Evolutionary conservation across 805 yeast genomes (phyloP), one percentile per base, ranked within the genome.

Genomic region (Spathaspora passalidarum): DNA sequence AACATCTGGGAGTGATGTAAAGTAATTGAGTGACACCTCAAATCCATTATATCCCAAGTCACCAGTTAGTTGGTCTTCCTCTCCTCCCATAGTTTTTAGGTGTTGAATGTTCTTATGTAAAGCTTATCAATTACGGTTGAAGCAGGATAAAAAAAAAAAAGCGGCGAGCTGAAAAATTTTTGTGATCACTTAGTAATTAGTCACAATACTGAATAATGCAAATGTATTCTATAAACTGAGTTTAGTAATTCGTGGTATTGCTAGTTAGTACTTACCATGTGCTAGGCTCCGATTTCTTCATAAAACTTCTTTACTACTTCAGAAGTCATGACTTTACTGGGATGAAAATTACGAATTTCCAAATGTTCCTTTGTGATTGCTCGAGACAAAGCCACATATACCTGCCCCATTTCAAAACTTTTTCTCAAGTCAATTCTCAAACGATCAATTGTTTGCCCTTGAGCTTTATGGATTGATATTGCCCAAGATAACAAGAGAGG

Each of bases 401-500:
- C 89, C 56, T 87, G 96, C 17, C 96, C 96, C 45, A 80, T 84
- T 60, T 87, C 95, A 54, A 87, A 87, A 20, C 81, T 77, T 51
- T 73, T 78, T 20, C 76, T 69, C 40, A 87, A 62, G 56, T 87
- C 91, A 10, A 87, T 88, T 50, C 78, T 80, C 2, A 87, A 82
- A 50, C 88, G 63, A 36, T 79, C 81, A 38, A 87, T 73, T 0
- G 96, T 86, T 65, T 87, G 95, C 2, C 96, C 96, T 60, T 87
- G 96, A 0, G 94, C 80, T 60, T 87, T 87, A 59, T 87, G 96
- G 42, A 87, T 87, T 0, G 94, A 87, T 53, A 87, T 62, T 0
- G 95, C 90, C 94, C 94, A 87, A 19, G 94, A 82, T 32, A 87
- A 65, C 46, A 85, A 69, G 23, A 87, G 66, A 1, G 96, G 96